Base-by-base conservation (phyloP, 805 yeast genomes). In the Pachysolen tannophilus region DNA sequence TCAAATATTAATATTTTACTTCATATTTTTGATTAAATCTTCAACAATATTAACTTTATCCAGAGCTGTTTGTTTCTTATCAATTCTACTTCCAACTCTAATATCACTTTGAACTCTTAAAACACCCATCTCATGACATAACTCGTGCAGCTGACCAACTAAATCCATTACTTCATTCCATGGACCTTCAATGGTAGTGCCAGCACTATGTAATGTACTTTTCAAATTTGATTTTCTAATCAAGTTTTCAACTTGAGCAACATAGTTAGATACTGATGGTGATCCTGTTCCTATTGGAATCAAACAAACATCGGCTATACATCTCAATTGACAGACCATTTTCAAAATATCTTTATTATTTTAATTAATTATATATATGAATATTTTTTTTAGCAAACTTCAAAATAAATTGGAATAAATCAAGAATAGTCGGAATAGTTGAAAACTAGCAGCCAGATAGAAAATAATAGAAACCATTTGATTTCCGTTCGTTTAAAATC, bases 101-200 rank as follows among this genome's bases (percentile, higher is more conserved):
- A 86, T 82, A 46, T 86, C 95, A 42, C 85, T 76, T 53, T 87
- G 95, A 34, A 86, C 76, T 52, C 96, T 68, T 8, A 80, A 68
- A 9, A 82, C 75, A 1, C 94, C 94, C 44, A 71, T 63, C 4
- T 66, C 65, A 49, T 86, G 96, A 35, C 83, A 69, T 30, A 63
- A 63, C 49, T 79, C 78, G 50, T 86, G 96, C 47, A 85, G 60
- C 45, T 73, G 70, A 6, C 95, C 95, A 47, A 86, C 80, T 35
- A 84, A 58, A 23, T 67, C 73, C 75, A 78, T 80, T 1, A 87
- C 95, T 37, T 82, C 87, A 48, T 77, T 75, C 95, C 95, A 87
- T n/a, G 86, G 87, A 1, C 96, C 96, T 48, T 82, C 82, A 38
- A 82, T 77, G 2, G 95, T 85, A 6, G 95, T 86, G 3, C 96